Base-by-base conservation (phyloP, 1,284 basidiomycete genomes). In the Spongispora temasekensis region DNA sequence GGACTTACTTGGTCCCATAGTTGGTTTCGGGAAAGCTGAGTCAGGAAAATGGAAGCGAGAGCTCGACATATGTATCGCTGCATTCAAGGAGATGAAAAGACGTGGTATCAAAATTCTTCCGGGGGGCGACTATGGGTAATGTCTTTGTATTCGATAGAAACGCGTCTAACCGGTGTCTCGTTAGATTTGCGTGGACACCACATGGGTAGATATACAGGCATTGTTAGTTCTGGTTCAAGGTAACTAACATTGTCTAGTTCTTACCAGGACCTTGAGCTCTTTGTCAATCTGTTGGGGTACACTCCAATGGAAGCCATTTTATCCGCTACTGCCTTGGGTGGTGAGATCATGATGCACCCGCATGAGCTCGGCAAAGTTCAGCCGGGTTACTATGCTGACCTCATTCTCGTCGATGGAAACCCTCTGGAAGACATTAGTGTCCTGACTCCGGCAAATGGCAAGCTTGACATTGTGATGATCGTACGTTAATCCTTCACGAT, bases 271-370 rank as follows among this genome's bases (percentile, higher is more conserved):
- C 73, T 71, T 23, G 76, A 75, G 54, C 68, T 75, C 46, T 77
- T 76, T 52, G 75, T 76, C 59, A 72, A 75, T 23, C 65, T 76
- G 15, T 59, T 77, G 28, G 75, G 61, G 21, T 75, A 65, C 54
- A 68, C 75, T 1, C 74, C 75, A 17, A 74, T 76, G 73, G 76
- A 77, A 56, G 71, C 73, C 4, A 77, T 77, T 44, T 32, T 77
- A 25, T 70, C 76, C 1, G 75, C 71, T 19, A 77, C 76, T 0
- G 72, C 75, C 0, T 56, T 71, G n/a, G 76, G 76, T 12, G 75
- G 75, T 15, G 75, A 78, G 57, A 56, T 77, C 17, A 73, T 77
- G 72, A 50, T 68, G 55, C 74, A 72, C 31, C 67, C 73, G 0
- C 60, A 76, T 35, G 75, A 76, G 35, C 56, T 75, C n/a, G 75